Percentiles rank a stretch among this genome's conserved stretches.
These are phyloP conservation scores for Torulaspora gathmanii DNA, from an alignment of 805 yeast species.

Conservation along the genomic window DNA sequence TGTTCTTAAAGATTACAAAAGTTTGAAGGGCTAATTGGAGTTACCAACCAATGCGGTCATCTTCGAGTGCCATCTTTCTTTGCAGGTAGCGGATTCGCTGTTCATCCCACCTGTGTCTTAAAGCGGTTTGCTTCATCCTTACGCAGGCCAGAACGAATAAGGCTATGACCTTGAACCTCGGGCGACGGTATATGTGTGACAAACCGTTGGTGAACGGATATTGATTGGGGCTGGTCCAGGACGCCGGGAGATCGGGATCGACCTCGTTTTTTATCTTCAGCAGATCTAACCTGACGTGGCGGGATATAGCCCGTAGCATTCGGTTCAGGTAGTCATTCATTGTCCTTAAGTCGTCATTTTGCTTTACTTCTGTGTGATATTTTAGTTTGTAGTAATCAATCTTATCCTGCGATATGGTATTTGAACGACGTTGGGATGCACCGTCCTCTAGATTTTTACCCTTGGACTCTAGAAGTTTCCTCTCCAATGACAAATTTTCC, in stretches of 20 bases:
- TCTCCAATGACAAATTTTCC: conserved; percentile 26
- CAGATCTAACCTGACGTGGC: conserved; percentile 29
- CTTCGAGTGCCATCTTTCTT: conserved; percentile 26
- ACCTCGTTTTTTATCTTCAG: conserved; percentile 27
- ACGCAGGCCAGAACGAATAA: conserved; percentile 30
- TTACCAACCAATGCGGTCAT: conserved; percentile 28
- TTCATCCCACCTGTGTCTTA: conserved; percentile 26
- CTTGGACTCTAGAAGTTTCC: conserved; percentile 15
- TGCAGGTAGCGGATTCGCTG: conserved; percentile 26
- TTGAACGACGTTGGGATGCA: conserved; percentile 9
- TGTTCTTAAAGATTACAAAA: conserved; percentile 30
- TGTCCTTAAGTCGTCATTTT: conserved; percentile 31
- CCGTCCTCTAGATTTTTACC: conserved; percentile 5
- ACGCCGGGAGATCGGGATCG: conserved; percentile 4
- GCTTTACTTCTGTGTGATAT: conserved; percentile 31
- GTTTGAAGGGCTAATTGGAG: conserved; percentile 5
- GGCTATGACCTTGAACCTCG: conserved; percentile 31
- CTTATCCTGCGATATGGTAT: conserved; percentile 20
- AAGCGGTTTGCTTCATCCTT: conserved; percentile 26
- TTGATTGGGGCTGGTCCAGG: not conserved
- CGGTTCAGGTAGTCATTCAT: conserved; percentile 34
- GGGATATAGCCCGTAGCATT: conserved; percentile 30
- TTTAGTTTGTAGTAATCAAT: conserved; percentile 31
- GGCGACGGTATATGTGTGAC: conserved; percentile 3
- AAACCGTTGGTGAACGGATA: not conserved